These are phyloP conservation scores for Huntiella decipiens DNA, from an alignment of 2,329 filamentous ascomycete species.

Conservation along the genomic window DNA sequence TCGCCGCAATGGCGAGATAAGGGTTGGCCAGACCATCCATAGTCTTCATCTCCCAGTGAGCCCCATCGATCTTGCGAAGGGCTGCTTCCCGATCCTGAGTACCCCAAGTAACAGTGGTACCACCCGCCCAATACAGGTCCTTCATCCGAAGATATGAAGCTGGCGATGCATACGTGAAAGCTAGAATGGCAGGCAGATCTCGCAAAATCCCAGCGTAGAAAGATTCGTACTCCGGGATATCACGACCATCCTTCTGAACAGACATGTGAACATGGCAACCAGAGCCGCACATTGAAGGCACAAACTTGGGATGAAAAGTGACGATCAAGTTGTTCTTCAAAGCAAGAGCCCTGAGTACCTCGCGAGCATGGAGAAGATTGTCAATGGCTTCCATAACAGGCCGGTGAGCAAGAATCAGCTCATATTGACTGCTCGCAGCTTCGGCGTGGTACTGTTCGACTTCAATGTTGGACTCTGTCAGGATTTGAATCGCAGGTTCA, in stretches of 20 bases:
- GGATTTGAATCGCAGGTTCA: slow-evolving; percentile 42
- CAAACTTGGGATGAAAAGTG: slow-evolving; percentile 57
- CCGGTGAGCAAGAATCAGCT: slow-evolving; percentile 48
- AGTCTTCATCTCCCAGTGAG: slow-evolving; percentile 62
- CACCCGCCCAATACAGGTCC: slow-evolving; percentile 61
- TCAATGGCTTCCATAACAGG: slow-evolving; percentile 52
- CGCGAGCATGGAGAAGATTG: slow-evolving; percentile 48
- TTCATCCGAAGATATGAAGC: slow-evolving; percentile 49
- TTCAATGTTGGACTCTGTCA: slow-evolving; percentile 43
- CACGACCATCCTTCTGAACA: slow-evolving; percentile 19
- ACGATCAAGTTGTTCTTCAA: slow-evolving; percentile 43
- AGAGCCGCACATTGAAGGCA: slow-evolving; percentile 36
- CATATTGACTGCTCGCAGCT: slow-evolving; percentile 55
- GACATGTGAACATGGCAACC: slow-evolving; percentile 55
- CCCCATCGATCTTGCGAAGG: slow-evolving; percentile 43
- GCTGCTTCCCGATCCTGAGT: slow-evolving; percentile 63
- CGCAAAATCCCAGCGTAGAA: slow-evolving; percentile 57
- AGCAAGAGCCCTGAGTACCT: slow-evolving; percentile 47
- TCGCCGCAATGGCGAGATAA: slow-evolving; percentile 36
- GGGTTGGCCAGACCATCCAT: slow-evolving; percentile 66
- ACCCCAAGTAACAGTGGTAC: slow-evolving; percentile 62
- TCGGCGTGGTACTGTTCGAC: slow-evolving; percentile 61
- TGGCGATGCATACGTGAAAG: slow-evolving; percentile 47
- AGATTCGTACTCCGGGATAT: slow-evolving; percentile 15
- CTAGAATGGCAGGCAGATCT: slow-evolving; percentile 46